phyloP scores from a whole-genome alignment of 768 basidiomycete genomes.

The Clitopilus passeckerianus region DNA sequence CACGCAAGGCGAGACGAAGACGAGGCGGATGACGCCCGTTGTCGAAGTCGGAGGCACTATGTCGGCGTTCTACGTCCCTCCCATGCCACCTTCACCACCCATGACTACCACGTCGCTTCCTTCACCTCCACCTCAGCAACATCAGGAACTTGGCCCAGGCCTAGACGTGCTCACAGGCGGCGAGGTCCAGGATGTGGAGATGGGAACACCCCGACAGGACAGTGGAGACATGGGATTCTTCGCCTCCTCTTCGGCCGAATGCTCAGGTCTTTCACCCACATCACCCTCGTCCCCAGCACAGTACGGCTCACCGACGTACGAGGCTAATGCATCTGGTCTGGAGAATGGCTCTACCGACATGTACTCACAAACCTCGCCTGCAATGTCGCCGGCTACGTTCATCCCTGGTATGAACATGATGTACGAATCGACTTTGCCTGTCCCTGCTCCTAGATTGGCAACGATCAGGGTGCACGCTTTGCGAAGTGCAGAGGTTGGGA shows the following conservation, averaged over 20 bases:
- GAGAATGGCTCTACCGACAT: not conserved
- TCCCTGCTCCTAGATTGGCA: constrained; percentile 28
- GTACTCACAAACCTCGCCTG: not conserved
- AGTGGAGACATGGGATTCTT: not conserved
- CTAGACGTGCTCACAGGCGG: not conserved
- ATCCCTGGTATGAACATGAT: constrained; percentile 7
- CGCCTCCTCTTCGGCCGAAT: not conserved
- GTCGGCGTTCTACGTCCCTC: constrained; percentile 24
- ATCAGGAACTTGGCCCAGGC: not conserved
- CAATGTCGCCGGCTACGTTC: not conserved
- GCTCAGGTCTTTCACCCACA: not conserved
- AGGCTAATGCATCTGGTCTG: not conserved
- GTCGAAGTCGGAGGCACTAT: constrained; percentile 7
- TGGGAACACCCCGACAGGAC: not conserved
- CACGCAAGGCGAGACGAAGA: not conserved
- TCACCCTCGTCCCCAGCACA: not conserved
- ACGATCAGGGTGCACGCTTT: constrained; percentile 23
- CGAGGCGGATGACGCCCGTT: not conserved
- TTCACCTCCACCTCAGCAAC: not conserved
- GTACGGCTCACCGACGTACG: not conserved
- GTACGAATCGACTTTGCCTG: constrained; percentile 19
- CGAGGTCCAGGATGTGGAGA: not conserved
- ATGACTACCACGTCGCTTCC: not conserved
- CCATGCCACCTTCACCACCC: constrained; percentile 2
- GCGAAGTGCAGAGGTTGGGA: constrained; percentile 20